Conservation (phyloP, 2,329 filamentous ascomycete genomes). For the Phaeosphaeriaceae sp. region DNA sequence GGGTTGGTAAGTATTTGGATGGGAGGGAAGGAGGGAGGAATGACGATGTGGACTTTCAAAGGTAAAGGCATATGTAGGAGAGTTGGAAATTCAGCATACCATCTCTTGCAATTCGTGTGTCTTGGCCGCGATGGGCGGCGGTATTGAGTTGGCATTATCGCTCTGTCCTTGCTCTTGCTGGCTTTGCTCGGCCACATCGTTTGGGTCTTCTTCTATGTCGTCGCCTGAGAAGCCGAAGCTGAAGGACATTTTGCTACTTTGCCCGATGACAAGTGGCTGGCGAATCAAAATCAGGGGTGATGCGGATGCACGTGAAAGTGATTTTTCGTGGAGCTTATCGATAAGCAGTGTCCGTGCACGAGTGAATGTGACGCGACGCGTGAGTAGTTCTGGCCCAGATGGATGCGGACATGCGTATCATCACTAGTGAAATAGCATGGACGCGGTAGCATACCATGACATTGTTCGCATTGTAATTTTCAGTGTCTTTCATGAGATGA, state of each 20-base stretch:
- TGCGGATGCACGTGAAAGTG: not conserved
- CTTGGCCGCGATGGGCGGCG: conserved; percentile 46
- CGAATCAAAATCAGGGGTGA: not conserved
- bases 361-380: conserved; percentile 15
- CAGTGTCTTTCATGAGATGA: not conserved
- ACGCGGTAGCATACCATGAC: not conserved
- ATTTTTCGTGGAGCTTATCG: conserved; percentile 31
- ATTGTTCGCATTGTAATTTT: not conserved
- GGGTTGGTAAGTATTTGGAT: conserved; percentile 9
- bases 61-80: not conserved
- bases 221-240: conserved; percentile 67
- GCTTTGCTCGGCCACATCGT: conserved; percentile 36
- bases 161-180: conserved; percentile 6
- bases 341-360: conserved; percentile 25
- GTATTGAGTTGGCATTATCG: conserved; percentile 15
- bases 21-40: not conserved
- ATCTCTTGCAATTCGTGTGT: conserved; percentile 57
- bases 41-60: no score
- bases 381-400: not conserved
- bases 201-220: conserved; percentile 62
- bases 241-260: conserved; percentile 49
- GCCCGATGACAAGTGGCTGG: not conserved
- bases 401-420: not conserved
- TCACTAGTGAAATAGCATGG: not conserved
- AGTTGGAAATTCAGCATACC: conserved; percentile 45